These are phyloP conservation scores for Diplogelasinospora grovesii DNA, from an alignment of 495 filamentous ascomycete genomes.

Conservation along the genomic window DNA sequence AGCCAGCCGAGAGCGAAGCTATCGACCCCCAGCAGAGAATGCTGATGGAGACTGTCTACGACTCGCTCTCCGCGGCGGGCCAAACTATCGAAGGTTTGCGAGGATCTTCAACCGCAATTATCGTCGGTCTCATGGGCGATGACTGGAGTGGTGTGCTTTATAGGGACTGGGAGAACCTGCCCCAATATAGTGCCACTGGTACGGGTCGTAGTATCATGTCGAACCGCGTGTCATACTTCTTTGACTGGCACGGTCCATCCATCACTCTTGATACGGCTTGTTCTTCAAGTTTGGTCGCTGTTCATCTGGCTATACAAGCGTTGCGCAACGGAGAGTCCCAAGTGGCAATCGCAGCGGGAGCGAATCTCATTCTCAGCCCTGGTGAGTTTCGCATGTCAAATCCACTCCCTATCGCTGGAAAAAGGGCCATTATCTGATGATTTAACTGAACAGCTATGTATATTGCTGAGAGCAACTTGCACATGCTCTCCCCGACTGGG, in stretches of 20 bases:
- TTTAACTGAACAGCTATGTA: no score
- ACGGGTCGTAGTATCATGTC: constrained; percentile 28
- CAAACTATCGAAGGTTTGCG: constrained; percentile 58
- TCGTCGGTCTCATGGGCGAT: constrained; percentile 10
- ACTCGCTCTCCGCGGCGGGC: constrained; percentile 71
- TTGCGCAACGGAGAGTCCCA: constrained; percentile 33
- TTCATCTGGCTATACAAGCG: constrained; percentile 45
- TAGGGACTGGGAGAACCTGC: constrained; percentile 1
- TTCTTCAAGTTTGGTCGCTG: constrained; percentile 44
- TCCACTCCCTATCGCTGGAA: no score
- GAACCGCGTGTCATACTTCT: constrained; percentile 48
- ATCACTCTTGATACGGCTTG: constrained; percentile 48
- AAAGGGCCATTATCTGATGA: no score
- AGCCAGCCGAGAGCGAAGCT: constrained; percentile 11
- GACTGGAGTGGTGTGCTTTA: constrained; percentile 22
- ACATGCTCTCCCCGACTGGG: constrained; percentile 33
- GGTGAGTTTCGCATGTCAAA: no score
- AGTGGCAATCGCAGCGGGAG: constrained; percentile 43
- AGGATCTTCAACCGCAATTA: constrained; percentile 7
- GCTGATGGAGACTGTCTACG: constrained; percentile 62
- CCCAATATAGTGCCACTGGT: constrained; percentile 43
- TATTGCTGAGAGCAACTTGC: constrained; percentile 20
- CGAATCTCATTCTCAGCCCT: constrained; percentile 43
- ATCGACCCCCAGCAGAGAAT: constrained; percentile 65
- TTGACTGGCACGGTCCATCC: constrained; percentile 37